Evolutionary conservation across 371 early-diverging fungal species (phyloP), one percentile per base, ranked within the genome.

Genomic region (Circinella minor): DNA sequence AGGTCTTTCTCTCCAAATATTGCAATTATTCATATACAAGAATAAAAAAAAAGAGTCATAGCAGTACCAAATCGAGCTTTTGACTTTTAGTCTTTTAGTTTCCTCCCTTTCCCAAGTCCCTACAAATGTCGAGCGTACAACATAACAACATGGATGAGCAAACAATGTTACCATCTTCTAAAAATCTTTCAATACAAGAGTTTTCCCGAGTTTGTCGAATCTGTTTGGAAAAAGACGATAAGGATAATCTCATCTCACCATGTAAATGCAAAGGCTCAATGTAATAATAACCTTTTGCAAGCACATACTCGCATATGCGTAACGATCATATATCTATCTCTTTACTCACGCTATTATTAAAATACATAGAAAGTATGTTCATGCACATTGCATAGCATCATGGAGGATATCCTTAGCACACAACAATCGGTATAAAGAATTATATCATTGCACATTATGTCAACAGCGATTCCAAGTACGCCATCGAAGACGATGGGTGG

Each of bases 201-300:
- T 39, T n/a, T 34, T 54, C 55, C 17, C 65, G 47, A 36, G 65
- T 74, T 55, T 88, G 88, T 67, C 82, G 85, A 68, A 86, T 88
- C 69, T 88, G 87, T 43, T 77, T 88, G 10, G 87, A 76, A 59
- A 79, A 78, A 39, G 84, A 88, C 54, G 77, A 80, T 37, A 71
- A 75, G 5, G 65, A 71, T 4, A 69, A 70, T 27, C 72, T 88
- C 9, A 86, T 85, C 63, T 83, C 87, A 13, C 88, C 88, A 9
- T 88, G 88, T 69, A 77, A 77, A 18, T 88, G 88, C 66, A 83
- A 83, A 73, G 88, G 88, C 36, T 83, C 88, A 27, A 86, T 86
- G 84, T 80, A 80, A 62, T 27, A 51, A 47, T 47, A 47, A 38
- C 27, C 27, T 27, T 27, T 27, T 27, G 27, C 27, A 27, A 27